These are phyloP conservation scores for Onygenales sp. DNA, from an alignment of 2,329 filamentous ascomycete species.

Conservation along the genomic window DNA sequence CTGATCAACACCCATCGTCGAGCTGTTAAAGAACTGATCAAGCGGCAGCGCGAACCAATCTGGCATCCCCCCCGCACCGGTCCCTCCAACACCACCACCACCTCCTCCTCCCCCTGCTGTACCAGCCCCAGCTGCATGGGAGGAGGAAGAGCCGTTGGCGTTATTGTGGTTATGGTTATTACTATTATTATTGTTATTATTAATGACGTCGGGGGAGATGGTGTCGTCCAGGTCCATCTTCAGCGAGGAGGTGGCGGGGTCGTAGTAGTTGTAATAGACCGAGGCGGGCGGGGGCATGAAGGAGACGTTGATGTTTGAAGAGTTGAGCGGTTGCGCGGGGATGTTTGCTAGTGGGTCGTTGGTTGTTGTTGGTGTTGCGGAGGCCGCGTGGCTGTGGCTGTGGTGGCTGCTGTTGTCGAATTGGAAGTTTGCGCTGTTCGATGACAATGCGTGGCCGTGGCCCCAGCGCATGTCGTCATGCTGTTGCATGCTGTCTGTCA, in stretches of 20 bases:
- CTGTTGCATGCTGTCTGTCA: background rate
- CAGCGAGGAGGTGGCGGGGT: conserved; percentile 25
- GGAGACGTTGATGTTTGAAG: conserved; percentile 34
- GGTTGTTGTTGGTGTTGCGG: conserved; percentile 20
- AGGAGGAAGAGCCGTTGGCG: conserved; percentile 8
- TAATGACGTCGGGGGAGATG: conserved; percentile 19
- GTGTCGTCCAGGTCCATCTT: conserved; percentile 18
- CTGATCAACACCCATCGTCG: conserved; percentile 37
- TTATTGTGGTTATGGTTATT: conserved; percentile 3
- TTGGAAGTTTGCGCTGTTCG: conserved; percentile 6
- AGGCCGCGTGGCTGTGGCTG: conserved; percentile 8
- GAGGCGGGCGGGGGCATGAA: conserved; percentile 39
- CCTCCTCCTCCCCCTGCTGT: background rate
- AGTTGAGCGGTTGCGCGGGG: conserved; percentile 35
- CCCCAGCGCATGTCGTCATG: conserved; percentile 9
- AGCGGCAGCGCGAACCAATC: conserved; percentile 54
- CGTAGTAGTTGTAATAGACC: conserved; percentile 37
- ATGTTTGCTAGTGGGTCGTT: conserved; percentile 36
- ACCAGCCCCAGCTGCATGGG: background rate
- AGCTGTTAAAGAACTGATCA: conserved; percentile 47
- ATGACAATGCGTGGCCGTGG: conserved; percentile 13
- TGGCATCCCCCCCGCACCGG: background rate
- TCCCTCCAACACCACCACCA: background rate
- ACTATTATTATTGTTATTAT: conserved; percentile 14
- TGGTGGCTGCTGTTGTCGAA: conserved; percentile 6